These are phyloP conservation scores for Saposhnikovia divaricata DNA, from an alignment of 129 eudicot species.

Conservation along the genomic window DNA sequence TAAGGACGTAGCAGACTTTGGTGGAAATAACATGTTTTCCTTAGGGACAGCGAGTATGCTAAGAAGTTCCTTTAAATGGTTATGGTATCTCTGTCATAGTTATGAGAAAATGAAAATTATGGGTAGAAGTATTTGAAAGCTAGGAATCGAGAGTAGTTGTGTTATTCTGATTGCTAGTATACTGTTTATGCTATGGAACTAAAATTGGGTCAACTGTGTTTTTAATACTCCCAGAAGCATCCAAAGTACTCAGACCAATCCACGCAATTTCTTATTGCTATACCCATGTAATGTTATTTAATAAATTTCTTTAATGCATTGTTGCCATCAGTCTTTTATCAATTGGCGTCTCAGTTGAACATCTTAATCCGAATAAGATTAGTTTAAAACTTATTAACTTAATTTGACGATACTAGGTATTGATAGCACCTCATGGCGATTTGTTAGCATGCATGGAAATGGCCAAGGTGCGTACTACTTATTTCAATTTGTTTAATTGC, in stretches of 20 bases:
- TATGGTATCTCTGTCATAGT: too few species aligned
- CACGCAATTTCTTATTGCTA: background rate
- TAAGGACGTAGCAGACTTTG: too few species aligned
- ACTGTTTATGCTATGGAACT: background rate
- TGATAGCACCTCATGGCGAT: slow-evolving; percentile 97
- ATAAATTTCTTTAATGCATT: background rate
- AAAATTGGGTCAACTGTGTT: background rate
- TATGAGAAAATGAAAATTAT: too few species aligned
- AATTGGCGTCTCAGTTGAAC: background rate
- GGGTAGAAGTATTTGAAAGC: background rate
- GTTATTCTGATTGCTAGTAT: background rate
- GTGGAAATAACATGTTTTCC: too few species aligned
- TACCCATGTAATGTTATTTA: background rate
- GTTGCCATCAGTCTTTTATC: background rate
- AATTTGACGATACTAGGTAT: slow-evolving; percentile 33
- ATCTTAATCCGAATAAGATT: background rate
- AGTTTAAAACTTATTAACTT: background rate
- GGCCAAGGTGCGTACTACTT: slow-evolving; percentile 74
- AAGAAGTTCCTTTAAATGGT: too few species aligned
- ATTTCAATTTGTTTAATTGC: too few species aligned
- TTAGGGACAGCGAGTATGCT: too few species aligned
- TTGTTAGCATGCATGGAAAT: slow-evolving; percentile 83
- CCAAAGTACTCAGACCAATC: background rate
- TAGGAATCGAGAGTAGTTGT: background rate
- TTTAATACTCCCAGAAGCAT: background rate